Evolutionary conservation across 2,329 filamentous ascomycete species (phyloP), one percentile per base, ranked within the genome.

Genomic region (Bipolaris oryzae): DNA sequence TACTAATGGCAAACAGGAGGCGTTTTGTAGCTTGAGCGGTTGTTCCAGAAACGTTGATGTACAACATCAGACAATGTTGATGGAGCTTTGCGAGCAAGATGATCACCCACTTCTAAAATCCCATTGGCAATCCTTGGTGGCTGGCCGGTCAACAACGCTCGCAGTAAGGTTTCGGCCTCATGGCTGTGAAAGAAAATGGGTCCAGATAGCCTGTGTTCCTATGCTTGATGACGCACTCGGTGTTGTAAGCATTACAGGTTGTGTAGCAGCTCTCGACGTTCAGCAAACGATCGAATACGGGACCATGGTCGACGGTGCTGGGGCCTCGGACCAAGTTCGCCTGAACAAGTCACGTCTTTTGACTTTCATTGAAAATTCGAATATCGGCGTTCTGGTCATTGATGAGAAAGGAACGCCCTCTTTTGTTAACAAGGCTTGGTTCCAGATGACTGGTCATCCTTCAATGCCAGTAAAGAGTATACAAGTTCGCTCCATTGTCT

Each of bases 341-440:
- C 18, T 50, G 28, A 50, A 31, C 20, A 20, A 50, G 20, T 42
- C 38, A 7, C 38, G 39, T 23, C 48, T 50, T 11, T n/a, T 43
- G 15, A 50, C 37, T 15, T 31, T 50, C 15, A 43, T 50, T 34
- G 48, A 50, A 21, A 50, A 50, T 43, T 38, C 48, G 13, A 38
- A 38, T 25, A 6, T 50, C 9, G 48, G 48, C 1, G 25, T 50
- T 23, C 31, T 50, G 18, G 43, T 50, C 18, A 37, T 50, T 23
- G 48, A 50, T 5, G 28, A 43, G 10, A 34, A 42, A 18, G 35
- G n/a, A 20, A 15, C 10, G 5, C 48, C 48, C 7, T 43, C 48
- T 3, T 50, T 50, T 23, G 48, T 50, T 18, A 50, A 50, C 48
- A 50, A 50, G 4, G 35, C 48, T 18, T 50, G 48, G 48, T 50